A percentile compares a stretch with the other conserved stretches of the same genome.
Evolutionary conservation across 1,284 basidiomycete genomes (phyloP).

Genomic region (Boletus subluridellus): DNA sequence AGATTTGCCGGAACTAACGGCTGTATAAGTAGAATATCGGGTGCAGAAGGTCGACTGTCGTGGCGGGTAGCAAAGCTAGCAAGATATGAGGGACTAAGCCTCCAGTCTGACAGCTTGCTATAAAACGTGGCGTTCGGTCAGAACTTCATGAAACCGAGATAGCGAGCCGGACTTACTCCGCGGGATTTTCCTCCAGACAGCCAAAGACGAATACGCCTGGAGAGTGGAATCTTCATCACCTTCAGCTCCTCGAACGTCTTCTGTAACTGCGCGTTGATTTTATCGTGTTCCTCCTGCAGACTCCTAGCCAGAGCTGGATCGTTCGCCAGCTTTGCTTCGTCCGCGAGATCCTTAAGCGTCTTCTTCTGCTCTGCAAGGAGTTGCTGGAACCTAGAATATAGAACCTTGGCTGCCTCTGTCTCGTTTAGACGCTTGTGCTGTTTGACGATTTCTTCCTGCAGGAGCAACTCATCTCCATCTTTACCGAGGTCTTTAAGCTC

Average conservation of each 20-base stretch:
- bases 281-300: constrained; percentile 14
- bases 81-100: not conserved
- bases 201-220: constrained; percentile 13
- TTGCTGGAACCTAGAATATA: constrained; percentile 18
- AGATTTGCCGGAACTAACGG: not conserved
- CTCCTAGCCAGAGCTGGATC: constrained; percentile 8
- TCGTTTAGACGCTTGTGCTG: constrained; percentile 17
- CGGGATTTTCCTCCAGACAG: constrained; percentile 5
- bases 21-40: not conserved
- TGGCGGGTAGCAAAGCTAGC: not conserved
- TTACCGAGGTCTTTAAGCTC: not conserved
- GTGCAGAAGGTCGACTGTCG: not conserved
- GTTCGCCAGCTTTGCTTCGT: constrained; percentile 12
- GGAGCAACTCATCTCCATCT: constrained; percentile 1
- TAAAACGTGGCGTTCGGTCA: not conserved
- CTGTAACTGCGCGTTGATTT: constrained; percentile 7
- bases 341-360: constrained; percentile 10
- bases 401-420: constrained; percentile 21
- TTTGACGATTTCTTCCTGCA: constrained; percentile 25
- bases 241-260: constrained; percentile 18
- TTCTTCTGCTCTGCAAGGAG: constrained; percentile 18
- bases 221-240: constrained; percentile 21
- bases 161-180: constrained; percentile 5
- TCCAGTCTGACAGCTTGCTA: constrained; percentile 5
- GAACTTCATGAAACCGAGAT: not conserved